Evolutionary conservation across 306 rosid genomes (phyloP).

Genomic region (Pachyrhizus erosus): DNA sequence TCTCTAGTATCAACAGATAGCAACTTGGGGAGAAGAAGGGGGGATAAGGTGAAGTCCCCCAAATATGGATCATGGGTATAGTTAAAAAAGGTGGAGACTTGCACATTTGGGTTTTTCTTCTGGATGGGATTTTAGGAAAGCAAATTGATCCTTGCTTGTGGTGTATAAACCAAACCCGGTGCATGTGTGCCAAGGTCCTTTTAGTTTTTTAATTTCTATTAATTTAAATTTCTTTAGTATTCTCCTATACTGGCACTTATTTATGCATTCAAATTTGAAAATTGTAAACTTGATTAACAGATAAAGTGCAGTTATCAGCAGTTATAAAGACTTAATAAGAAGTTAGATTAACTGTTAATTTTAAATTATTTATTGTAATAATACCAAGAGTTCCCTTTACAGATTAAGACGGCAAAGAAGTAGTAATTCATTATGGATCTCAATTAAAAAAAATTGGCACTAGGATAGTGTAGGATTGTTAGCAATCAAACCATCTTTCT

Average conservation of each 20-base stretch:
- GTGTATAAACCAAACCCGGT: neutral
- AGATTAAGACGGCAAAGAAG: neutral
- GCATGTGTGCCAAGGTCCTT: neutral
- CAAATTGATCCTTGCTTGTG: constrained; percentile 16
- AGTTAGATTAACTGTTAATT: neutral
- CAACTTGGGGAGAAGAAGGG: neutral
- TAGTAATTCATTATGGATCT: neutral
- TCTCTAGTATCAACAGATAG: constrained; percentile 11
- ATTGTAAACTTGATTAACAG: constrained; percentile 14
- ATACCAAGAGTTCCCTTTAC: neutral
- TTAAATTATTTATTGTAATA: neutral
- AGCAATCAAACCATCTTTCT: constrained; percentile 27
- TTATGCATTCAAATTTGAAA: constrained; percentile 31
- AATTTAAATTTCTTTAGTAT: neutral
- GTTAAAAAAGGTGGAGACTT: constrained; percentile 3
- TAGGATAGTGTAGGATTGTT: neutral
- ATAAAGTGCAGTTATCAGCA: constrained; percentile 21
- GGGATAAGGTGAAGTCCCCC: neutral
- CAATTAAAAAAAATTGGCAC: neutral
- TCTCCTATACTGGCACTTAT: neutral
- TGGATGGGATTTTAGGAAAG: constrained; percentile 20
- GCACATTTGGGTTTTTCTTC: constrained; percentile 15
- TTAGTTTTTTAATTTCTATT: neutral
- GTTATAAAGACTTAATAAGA: neutral
- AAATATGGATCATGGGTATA: neutral